Evolutionary conservation across 176 grass and related monocot genomes (phyloP).

Genomic region (Oryza officinalis): DNA sequence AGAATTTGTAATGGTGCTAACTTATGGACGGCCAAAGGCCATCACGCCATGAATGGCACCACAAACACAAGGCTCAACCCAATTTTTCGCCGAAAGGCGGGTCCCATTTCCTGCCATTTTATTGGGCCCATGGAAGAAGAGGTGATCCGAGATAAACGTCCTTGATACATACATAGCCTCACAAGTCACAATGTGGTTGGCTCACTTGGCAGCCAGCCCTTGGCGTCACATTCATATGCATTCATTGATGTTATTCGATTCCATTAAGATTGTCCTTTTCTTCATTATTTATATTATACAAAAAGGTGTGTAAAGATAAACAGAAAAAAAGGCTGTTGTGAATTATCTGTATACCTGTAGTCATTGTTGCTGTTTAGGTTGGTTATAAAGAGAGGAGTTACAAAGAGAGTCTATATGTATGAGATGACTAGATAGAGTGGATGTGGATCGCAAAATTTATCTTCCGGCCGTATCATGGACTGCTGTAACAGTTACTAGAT

Average conservation of each 20-base stretch:
- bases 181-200: conserved; percentile 35
- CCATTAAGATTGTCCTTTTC: conserved; percentile 36
- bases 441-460: conserved; percentile 11
- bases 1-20: conserved; percentile 72
- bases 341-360: conserved; percentile 35
- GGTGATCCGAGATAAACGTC: conserved; percentile 19
- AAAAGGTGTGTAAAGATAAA: conserved; percentile 27
- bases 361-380: conserved; percentile 48
- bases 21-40: conserved; percentile 54
- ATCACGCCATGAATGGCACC: conserved; percentile 26
- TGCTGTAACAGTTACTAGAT: conserved; percentile 17
- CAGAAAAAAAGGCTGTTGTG: conserved; percentile 16
- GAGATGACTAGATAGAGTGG: conserved; percentile 14
- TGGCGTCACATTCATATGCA: conserved; percentile 49
- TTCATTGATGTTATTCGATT: conserved; percentile 48
- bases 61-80: conserved; percentile 4
- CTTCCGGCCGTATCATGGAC: conserved; percentile 26
- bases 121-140: conserved; percentile 13
- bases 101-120: conserved; percentile 20
- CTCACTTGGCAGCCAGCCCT: conserved; percentile 40
- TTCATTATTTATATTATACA: conserved; percentile 47
- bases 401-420: conserved; percentile 31
- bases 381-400: conserved; percentile 40
- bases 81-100: conserved; percentile 6
- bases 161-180: conserved; percentile 19